Conservation (phyloP, 2,329 filamentous ascomycete species). For the Fusarium pilosicola region DNA sequence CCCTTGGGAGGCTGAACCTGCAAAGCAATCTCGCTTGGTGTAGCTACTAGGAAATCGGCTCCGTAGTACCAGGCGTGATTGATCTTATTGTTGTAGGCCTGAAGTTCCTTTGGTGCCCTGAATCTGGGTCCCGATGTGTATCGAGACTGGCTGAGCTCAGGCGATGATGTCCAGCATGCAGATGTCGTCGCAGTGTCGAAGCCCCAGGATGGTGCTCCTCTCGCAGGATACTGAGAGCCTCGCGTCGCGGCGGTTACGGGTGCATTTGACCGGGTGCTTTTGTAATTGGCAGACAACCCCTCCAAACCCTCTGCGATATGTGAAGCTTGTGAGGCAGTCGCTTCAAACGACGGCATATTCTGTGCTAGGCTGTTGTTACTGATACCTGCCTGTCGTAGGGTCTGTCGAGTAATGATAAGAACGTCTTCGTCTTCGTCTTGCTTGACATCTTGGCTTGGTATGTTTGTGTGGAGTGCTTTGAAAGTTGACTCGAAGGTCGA, state of each 20-base stretch:
- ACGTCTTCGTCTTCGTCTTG: slow-evolving; percentile 43
- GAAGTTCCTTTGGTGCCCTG: slow-evolving; percentile 38
- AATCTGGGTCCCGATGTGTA: slow-evolving; percentile 33
- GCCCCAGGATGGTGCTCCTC: slow-evolving; percentile 3
- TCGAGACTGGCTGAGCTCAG: not conserved
- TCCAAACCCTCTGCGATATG: not conserved
- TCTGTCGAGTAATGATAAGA: slow-evolving; percentile 36
- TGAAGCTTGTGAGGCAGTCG: not conserved
- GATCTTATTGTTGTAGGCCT: slow-evolving; percentile 44
- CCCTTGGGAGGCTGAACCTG: slow-evolving; percentile 46
- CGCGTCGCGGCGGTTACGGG: not conserved
- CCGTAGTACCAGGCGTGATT: slow-evolving; percentile 54
- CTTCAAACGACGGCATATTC: slow-evolving; percentile 13
- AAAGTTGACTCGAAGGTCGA: slow-evolving; percentile 54
- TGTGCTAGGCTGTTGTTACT: slow-evolving; percentile 26
- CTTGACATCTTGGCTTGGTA: slow-evolving; percentile 31
- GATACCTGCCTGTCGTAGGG: slow-evolving; percentile 38
- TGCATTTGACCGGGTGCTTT: not conserved
- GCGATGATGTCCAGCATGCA: slow-evolving; percentile 12
- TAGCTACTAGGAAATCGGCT: slow-evolving; percentile 49
- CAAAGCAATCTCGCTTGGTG: slow-evolving; percentile 41
- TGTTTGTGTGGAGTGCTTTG: slow-evolving; percentile 47
- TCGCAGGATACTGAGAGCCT: not conserved
- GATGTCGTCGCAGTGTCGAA: slow-evolving; percentile 4
- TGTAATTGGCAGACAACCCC: not conserved